Evolutionary conservation across 805 yeast species (phyloP).

Genomic region (Sugiyamaella valdiviana): DNA sequence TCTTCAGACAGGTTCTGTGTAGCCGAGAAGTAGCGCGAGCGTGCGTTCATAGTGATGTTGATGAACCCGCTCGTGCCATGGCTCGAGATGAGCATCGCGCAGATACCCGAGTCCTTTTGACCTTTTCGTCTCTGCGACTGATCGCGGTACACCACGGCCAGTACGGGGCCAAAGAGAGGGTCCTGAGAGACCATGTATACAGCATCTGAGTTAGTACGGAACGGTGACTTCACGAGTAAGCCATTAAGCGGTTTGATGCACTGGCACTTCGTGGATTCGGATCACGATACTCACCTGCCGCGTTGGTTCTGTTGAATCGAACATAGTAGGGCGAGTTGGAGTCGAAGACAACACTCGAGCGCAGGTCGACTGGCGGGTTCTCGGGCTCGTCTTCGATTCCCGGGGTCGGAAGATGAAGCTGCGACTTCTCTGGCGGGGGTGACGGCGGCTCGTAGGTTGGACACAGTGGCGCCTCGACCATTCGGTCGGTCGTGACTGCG

Average conservation of each 20-base stretch:
- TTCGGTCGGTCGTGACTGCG: neutral
- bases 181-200: constrained; percentile 35
- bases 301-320: constrained; percentile 21
- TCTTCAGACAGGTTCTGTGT: constrained; percentile 55
- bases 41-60: constrained; percentile 48
- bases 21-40: constrained; percentile 74
- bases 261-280: too few species aligned
- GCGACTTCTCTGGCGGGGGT: neutral
- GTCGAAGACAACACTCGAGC: constrained; percentile 18
- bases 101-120: constrained; percentile 18
- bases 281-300: constrained; percentile 19
- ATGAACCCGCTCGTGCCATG: constrained; percentile 61
- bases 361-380: neutral
- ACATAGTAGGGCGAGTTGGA: constrained; percentile 32
- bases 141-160: constrained; percentile 31
- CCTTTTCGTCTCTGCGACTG: constrained; percentile 9
- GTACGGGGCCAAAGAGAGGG: constrained; percentile 29
- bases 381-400: neutral
- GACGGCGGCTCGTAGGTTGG: neutral
- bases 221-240: too few species aligned
- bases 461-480: neutral
- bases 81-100: constrained; percentile 30
- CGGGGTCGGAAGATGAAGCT: too few species aligned
- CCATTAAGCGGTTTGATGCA: too few species aligned
- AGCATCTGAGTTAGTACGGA: constrained; percentile 22